Evolutionary conservation across 2,329 filamentous ascomycete genomes (phyloP).

Genomic region (Hypoxylon sp.): DNA sequence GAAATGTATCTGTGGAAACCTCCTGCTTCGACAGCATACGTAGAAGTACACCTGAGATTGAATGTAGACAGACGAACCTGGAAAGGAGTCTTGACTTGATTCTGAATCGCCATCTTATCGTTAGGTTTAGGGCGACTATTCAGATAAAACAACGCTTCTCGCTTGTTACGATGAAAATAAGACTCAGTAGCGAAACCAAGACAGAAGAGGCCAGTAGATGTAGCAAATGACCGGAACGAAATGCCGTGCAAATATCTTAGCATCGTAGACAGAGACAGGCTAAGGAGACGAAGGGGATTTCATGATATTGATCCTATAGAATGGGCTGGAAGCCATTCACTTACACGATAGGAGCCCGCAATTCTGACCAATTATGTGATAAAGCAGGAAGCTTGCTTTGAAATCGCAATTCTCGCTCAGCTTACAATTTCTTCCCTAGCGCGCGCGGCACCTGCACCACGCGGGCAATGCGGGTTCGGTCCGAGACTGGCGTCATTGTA

Average conservation of each 20-base stretch:
- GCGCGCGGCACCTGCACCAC: too few relatives aligned
- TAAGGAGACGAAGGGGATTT: conserved; percentile 21
- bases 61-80: conserved; percentile 48
- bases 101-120: conserved; percentile 49
- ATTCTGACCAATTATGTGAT: conserved; percentile 40
- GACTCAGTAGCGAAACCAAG: conserved; percentile 45
- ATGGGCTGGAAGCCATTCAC: conserved; percentile 41
- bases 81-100: conserved; percentile 52
- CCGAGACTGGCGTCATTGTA: conserved; percentile 25
- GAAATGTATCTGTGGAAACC: too few relatives aligned
- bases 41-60: background rate
- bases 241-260: conserved; percentile 46
- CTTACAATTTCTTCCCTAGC: background rate
- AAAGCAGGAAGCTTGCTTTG: conserved; percentile 53
- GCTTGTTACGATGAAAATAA: conserved; percentile 46
- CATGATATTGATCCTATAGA: conserved; percentile 32
- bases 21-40: background rate
- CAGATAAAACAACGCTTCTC: conserved; percentile 27
- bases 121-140: conserved; percentile 10
- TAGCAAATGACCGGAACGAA: conserved; percentile 45
- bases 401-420: conserved; percentile 49
- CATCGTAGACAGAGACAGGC: conserved; percentile 39
- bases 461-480: conserved; percentile 29
- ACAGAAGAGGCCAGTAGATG: conserved; percentile 41
- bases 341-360: conserved; percentile 46